A percentile compares a stretch with the other conserved stretches of the same genome.
Conservation (phyloP, 345 rosid species). For the Jatropha curcas region DNA sequence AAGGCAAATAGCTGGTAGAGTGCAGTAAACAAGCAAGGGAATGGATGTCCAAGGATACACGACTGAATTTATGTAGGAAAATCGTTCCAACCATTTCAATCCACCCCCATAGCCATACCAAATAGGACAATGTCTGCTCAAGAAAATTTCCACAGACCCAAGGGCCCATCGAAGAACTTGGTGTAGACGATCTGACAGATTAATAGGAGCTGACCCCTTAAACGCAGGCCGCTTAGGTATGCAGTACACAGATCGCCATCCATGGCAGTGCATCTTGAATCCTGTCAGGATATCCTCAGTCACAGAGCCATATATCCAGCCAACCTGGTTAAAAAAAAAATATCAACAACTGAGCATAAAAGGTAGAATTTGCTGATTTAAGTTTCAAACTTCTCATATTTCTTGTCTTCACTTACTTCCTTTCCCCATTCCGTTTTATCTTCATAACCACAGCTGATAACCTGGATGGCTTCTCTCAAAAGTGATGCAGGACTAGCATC, state of each 20-base stretch:
- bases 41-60: constrained; percentile 92
- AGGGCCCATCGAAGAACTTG: constrained; percentile 99
- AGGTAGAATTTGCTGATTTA: constrained; percentile 1
- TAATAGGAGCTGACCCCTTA: no score
- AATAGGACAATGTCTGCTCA: constrained; percentile 93
- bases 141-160: constrained; percentile 95
- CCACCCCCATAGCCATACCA: constrained; percentile 99
- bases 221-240: constrained; percentile 82
- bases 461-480: constrained; percentile 93
- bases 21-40: constrained; percentile 86
- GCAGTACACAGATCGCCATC: constrained; percentile 98
- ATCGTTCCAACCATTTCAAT: constrained; percentile 87
- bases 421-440: constrained; percentile 99
- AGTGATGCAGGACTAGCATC: constrained; percentile 71
- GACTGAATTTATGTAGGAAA: constrained; percentile 91
- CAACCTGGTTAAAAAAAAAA: constrained; percentile 49
- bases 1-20: constrained; percentile 89
- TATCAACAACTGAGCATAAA: background rate
- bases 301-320: constrained; percentile 97
- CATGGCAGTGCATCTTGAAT: constrained; percentile 98
- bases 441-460: constrained; percentile 96
- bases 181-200: constrained; percentile 90
- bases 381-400: background rate
- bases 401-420: constrained; percentile 56
- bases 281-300: constrained; percentile 94